Percentiles rank a stretch among this genome's conserved stretches.
phyloP scores from a whole-genome alignment of 805 yeast species.

The Wickerhamomyces pijperi region DNA sequence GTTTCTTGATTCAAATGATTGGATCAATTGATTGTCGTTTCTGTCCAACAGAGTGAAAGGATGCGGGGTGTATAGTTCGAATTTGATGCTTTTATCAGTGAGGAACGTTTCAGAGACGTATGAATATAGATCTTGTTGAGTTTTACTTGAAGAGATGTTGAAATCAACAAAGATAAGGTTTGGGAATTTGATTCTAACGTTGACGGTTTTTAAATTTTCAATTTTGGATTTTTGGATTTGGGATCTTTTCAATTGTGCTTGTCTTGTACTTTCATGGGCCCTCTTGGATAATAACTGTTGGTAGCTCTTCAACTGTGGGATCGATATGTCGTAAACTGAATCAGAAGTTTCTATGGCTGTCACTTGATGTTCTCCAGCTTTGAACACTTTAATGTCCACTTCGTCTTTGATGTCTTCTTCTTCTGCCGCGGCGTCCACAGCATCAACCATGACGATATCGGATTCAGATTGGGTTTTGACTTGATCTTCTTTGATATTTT shows the following conservation, averaged over 20 bases:
- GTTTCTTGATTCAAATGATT: conserved; percentile 35
- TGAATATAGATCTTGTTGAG: conserved; percentile 21
- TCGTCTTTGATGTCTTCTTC: neutral
- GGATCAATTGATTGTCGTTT: conserved; percentile 21
- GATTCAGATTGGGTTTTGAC: too few relatives aligned
- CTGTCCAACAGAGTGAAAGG: conserved; percentile 28
- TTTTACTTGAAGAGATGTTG: conserved; percentile 33
- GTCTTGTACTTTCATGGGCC: conserved; percentile 26
- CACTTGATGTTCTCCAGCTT: neutral
- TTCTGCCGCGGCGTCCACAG: neutral
- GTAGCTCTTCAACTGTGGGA: conserved; percentile 42
- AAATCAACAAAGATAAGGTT: conserved; percentile 42
- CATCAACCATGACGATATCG: neutral
- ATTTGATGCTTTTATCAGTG: conserved; percentile 18
- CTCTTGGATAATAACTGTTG: conserved; percentile 35
- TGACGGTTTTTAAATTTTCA: conserved; percentile 13
- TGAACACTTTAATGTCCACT: neutral
- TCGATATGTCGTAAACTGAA: conserved; percentile 31
- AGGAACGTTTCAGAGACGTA: conserved; percentile 20
- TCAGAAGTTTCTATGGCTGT: conserved; percentile 21
- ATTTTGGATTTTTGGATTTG: conserved; percentile 10
- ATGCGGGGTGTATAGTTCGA: conserved; percentile 34
- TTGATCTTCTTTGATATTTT: too few relatives aligned
- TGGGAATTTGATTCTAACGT: conserved; percentile 45
- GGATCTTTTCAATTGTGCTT: conserved; percentile 2